Conservation (phyloP, 1,284 basidiomycete genomes). For the Termitomyces sp. region DNA sequence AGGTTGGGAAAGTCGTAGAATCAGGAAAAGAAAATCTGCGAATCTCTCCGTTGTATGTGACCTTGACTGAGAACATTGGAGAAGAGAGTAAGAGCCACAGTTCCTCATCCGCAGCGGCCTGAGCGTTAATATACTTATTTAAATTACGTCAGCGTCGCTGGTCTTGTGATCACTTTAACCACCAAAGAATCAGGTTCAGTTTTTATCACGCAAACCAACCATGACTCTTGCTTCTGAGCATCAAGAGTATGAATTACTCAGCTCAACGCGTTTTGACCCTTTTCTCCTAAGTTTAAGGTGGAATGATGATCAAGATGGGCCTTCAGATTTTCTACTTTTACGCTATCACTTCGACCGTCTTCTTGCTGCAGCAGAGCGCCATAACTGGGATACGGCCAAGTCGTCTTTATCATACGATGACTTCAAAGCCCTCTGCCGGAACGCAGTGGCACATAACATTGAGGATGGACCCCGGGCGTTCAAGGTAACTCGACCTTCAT, state of each 20-base stretch:
- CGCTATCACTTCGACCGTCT: constrained; percentile 57
- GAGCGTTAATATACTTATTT: constrained; percentile 1
- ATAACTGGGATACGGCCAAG: constrained; percentile 43
- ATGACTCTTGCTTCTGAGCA: constrained; percentile 5
- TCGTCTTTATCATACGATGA: constrained; percentile 28
- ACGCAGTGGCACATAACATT: constrained; percentile 33
- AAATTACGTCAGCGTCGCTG: constrained; percentile 12
- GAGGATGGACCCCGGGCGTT: constrained; percentile 22
- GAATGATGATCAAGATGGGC: constrained; percentile 51
- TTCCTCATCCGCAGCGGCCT: constrained; percentile 8
- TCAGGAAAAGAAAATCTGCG: constrained; percentile 41
- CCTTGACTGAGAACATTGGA: constrained; percentile 47
- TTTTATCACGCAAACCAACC: neutral
- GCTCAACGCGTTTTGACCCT: constrained; percentile 55
- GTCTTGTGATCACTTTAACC: neutral
- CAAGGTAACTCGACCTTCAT: constrained; percentile 28
- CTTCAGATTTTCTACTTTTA: constrained; percentile 57
- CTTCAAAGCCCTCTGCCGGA: constrained; percentile 39
- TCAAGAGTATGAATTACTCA: constrained; percentile 39
- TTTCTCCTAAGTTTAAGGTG: constrained; percentile 41
- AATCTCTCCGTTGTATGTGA: constrained; percentile 43
- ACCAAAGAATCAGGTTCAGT: no score
- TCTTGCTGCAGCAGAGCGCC: constrained; percentile 38
- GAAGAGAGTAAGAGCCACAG: constrained; percentile 2
- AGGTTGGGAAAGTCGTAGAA: constrained; percentile 38